These are phyloP conservation scores for Penicillium cataractarum DNA, from an alignment of 495 filamentous ascomycete genomes.

Conservation along the genomic window DNA sequence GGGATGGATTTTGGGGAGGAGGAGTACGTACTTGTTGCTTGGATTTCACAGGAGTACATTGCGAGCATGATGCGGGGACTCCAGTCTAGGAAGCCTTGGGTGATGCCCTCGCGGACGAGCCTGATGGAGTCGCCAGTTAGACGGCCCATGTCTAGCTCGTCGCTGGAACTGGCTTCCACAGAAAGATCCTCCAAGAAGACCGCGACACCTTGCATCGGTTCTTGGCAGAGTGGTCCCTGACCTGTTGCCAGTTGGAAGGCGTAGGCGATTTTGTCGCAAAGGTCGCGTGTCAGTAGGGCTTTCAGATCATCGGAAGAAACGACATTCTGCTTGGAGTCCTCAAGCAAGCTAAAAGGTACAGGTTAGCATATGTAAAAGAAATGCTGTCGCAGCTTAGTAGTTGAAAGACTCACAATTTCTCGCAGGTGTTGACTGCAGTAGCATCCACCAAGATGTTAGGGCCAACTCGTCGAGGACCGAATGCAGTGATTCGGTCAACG, in stretches of 20 bases:
- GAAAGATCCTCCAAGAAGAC: slow-evolving; percentile 85
- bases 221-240: slow-evolving; percentile 88
- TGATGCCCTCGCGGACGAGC: slow-evolving; percentile 81
- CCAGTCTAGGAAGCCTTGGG: slow-evolving; percentile 92
- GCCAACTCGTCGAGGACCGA: slow-evolving; percentile 83
- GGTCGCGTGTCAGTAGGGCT: slow-evolving; percentile 67
- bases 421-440: slow-evolving; percentile 71
- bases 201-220: slow-evolving; percentile 91
- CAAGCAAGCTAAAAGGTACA: slow-evolving; percentile 32
- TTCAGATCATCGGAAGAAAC: slow-evolving; percentile 43
- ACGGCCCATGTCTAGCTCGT: slow-evolving; percentile 75
- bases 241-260: slow-evolving; percentile 92
- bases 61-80: slow-evolving; percentile 88
- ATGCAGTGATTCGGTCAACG: slow-evolving; percentile 81
- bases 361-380: background rate
- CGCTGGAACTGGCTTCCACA: slow-evolving; percentile 55
- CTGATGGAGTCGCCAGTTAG: slow-evolving; percentile 91
- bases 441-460: slow-evolving; percentile 90
- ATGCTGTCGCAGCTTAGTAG: too few relatives aligned
- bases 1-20: background rate
- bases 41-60: slow-evolving; percentile 99
- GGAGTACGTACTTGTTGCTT: slow-evolving; percentile 75
- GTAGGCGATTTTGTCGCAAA: slow-evolving; percentile 88
- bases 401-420: slow-evolving; percentile 73
- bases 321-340: slow-evolving; percentile 41